Conservation (phyloP, 495 filamentous ascomycete species). For the Aspergillus diversus region DNA sequence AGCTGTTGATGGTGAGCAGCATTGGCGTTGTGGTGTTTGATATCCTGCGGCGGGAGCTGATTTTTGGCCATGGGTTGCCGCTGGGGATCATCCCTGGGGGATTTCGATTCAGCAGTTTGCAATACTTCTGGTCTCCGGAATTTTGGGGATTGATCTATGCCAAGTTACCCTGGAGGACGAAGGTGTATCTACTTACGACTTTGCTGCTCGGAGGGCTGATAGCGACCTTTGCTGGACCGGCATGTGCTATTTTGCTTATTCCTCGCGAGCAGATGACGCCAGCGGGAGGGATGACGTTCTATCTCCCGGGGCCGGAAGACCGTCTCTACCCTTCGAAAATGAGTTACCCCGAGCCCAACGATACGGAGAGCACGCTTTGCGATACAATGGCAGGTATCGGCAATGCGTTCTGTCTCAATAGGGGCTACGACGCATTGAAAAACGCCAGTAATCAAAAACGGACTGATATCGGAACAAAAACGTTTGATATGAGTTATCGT, state of each 20-base stretch:
- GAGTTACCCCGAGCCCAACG: conserved; percentile 10
- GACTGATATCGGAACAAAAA: no score
- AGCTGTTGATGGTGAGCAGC: conserved; percentile 26
- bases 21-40: conserved; percentile 22
- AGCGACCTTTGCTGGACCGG: conserved; percentile 22
- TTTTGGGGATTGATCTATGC: conserved; percentile 21
- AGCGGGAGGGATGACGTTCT: conserved; percentile 24
- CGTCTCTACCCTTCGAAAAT: conserved; percentile 23
- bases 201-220: conserved; percentile 1
- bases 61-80: conserved; percentile 28
- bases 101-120: conserved; percentile 21
- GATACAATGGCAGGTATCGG: not conserved
- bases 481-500: no score
- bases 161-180: conserved; percentile 13
- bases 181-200: not conserved
- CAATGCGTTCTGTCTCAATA: conserved; percentile 11
- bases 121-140: conserved; percentile 24
- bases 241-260: conserved; percentile 25
- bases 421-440: not conserved
- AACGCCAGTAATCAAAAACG: no score
- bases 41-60: conserved; percentile 23
- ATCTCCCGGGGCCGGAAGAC: conserved; percentile 20
- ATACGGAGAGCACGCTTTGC: conserved; percentile 10
- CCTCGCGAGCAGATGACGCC: conserved; percentile 23
- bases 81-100: conserved; percentile 25